These are phyloP conservation scores for Curvularia lunata DNA, from an alignment of 2,329 filamentous ascomycete genomes.

Conservation along the genomic window DNA sequence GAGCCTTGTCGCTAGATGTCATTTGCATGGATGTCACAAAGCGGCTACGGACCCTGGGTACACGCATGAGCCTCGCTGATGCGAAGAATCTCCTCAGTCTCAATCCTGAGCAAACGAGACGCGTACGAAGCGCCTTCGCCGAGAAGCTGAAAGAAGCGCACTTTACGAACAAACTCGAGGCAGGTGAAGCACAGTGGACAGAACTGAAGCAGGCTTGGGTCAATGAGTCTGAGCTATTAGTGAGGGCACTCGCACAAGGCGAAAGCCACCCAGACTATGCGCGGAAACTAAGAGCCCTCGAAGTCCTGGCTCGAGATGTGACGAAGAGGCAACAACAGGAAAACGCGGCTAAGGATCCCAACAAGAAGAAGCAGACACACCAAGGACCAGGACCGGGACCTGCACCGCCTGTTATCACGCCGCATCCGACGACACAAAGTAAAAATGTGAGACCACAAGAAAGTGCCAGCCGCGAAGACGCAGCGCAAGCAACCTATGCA, in stretches of 20 bases:
- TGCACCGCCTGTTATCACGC: constrained; percentile 37
- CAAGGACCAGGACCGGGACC: constrained; percentile 53
- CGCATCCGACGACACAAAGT: constrained; percentile 24
- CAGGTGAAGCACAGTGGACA: constrained; percentile 73
- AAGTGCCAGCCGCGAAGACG: constrained; percentile 7
- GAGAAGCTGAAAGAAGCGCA: constrained; percentile 68
- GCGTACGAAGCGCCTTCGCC: constrained; percentile 70
- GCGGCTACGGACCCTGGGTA: constrained; percentile 70
- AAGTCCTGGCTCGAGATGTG: constrained; percentile 75
- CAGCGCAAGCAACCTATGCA: constrained; percentile 20
- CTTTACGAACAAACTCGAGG: constrained; percentile 75
- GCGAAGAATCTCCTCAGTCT: constrained; percentile 75
- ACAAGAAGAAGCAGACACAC: constrained; percentile 51
- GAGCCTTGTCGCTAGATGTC: constrained; percentile 74
- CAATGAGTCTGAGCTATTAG: constrained; percentile 62
- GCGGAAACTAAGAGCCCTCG: constrained; percentile 68
- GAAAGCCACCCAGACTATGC: constrained; percentile 60
- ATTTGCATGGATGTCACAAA: constrained; percentile 85
- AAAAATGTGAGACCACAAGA: constrained; percentile 41
- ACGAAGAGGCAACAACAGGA: constrained; percentile 78
- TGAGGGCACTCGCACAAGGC: constrained; percentile 59
- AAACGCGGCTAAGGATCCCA: constrained; percentile 62
- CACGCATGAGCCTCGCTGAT: constrained; percentile 73
- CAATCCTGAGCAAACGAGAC: constrained; percentile 71
- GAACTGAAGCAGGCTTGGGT: constrained; percentile 74